A percentile compares a stretch with the other conserved stretches of the same genome.
phyloP scores from a whole-genome alignment of 2,329 filamentous ascomycete species.

The Pseudogymnoascus sp. region DNA sequence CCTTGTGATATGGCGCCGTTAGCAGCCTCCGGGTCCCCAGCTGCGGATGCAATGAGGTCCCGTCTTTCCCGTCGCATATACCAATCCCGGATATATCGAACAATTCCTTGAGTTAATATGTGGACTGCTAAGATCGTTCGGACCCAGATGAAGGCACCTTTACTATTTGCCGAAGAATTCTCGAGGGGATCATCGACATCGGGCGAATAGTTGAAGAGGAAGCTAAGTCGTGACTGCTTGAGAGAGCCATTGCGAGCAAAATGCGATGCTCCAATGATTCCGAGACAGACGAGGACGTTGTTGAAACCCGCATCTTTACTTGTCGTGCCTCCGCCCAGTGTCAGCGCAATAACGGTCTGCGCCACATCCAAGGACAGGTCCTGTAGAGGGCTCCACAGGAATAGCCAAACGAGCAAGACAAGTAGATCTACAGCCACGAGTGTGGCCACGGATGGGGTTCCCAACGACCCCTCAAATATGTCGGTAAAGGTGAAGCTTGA shows the following conservation, averaged over 20 bases:
- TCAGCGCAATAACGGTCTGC: constrained; percentile 88
- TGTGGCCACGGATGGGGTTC: constrained; percentile 78
- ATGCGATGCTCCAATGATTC: constrained; percentile 49
- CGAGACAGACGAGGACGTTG: constrained; percentile 65
- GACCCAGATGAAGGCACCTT: constrained; percentile 58
- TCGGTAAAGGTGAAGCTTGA: constrained; percentile 70
- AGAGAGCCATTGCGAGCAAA: constrained; percentile 25
- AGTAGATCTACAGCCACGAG: constrained; percentile 78
- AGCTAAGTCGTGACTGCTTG: constrained; percentile 27
- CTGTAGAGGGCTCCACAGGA: constrained; percentile 81
- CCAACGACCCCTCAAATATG: constrained; percentile 81
- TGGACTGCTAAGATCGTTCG: constrained; percentile 67
- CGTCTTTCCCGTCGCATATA: constrained; percentile 56
- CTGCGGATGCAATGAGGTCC: constrained; percentile 42
- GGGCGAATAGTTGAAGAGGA: constrained; percentile 23
- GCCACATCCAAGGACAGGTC: constrained; percentile 84
- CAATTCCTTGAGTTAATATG: constrained; percentile 66
- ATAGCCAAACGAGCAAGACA: constrained; percentile 78
- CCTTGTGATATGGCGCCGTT: constrained; percentile 32
- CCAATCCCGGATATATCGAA: constrained; percentile 65
- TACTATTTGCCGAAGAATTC: constrained; percentile 35
- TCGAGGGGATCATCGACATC: constrained; percentile 44
- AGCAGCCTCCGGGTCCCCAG: constrained; percentile 58
- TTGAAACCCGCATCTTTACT: constrained; percentile 62
- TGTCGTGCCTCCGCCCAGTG: constrained; percentile 73